A percentile compares a stretch with the other conserved stretches of the same genome.
These are phyloP conservation scores for Penicillium olsonii DNA, from an alignment of 2,329 filamentous ascomycete species.

Conservation along the genomic window DNA sequence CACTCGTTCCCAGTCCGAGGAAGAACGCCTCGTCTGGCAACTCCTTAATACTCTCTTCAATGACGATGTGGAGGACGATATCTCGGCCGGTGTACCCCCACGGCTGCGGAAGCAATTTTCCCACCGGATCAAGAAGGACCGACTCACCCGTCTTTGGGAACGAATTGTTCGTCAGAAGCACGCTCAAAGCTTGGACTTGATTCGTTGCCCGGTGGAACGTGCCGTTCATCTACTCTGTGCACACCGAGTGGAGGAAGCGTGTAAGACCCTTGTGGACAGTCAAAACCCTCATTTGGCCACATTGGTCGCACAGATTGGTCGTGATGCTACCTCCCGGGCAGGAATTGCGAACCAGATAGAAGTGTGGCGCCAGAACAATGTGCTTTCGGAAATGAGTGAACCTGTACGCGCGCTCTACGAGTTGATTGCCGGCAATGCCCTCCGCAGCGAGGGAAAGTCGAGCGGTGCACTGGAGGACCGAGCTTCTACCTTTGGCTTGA, in stretches of 20 bases:
- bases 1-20: constrained; percentile 31
- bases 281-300: constrained; percentile 83
- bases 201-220: constrained; percentile 74
- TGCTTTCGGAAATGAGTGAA: constrained; percentile 84
- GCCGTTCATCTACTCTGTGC: constrained; percentile 78
- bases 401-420: constrained; percentile 86
- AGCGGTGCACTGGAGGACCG: constrained; percentile 77
- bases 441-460: constrained; percentile 72
- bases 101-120: constrained; percentile 42
- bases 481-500: constrained; percentile 76
- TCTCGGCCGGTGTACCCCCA: constrained; percentile 44
- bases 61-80: constrained; percentile 52
- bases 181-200: constrained; percentile 64
- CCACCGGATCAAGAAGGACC: constrained; percentile 51
- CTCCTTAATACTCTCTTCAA: constrained; percentile 87
- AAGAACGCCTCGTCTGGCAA: constrained; percentile 69
- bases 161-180: constrained; percentile 59
- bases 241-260: constrained; percentile 79
- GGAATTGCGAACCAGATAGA: constrained; percentile 79
- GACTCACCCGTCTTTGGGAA: constrained; percentile 47
- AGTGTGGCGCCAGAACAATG: constrained; percentile 79
- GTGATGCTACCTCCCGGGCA: constrained; percentile 66
- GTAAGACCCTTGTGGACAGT: constrained; percentile 72
- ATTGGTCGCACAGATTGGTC: constrained; percentile 78
- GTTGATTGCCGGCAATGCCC: constrained; percentile 83